Evolutionary conservation across 805 yeast species (phyloP), one percentile per base, ranked within the genome.

Genomic region (Candida vaughaniae): DNA sequence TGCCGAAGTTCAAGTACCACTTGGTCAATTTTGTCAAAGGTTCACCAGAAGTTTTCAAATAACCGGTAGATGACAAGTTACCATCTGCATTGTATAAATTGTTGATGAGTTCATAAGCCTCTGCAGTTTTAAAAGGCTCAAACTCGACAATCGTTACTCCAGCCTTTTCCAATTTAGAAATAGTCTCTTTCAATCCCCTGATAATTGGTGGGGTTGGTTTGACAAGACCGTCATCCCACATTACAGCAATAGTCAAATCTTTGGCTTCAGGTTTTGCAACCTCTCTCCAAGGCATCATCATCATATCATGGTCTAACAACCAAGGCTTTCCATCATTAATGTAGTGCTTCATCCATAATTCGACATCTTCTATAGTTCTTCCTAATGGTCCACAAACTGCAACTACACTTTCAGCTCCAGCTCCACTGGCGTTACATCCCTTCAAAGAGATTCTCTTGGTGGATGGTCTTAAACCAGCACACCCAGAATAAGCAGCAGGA

Each of bases 351-450:
- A 83, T 82, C 66, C 80, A 79, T 39, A 78, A 56, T 16, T 82
- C 88, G 44, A 83, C 57, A 58, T 83, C 91, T 6, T 80, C 84
- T 31, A 80, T 63, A 4, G 77, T 61, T 48, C 82, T 72, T 3
- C 85, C 72, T 60, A 84, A 55, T 25, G 91, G 91, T 16, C 90
- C 91, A 32, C 70, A 68, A 15, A 80, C 83, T 8, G 81, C 77
- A 11, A 71, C 72, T 39, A 83, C 76, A 18, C 82, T 65, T 56
- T 82, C 85, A 51, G 77, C 80, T 35, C 84, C 88, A 38, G 70
- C 68, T 49, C 77, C 75, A 31, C 73, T 63, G 31, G 81, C 60
- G 48, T 80, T 65, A 43, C 74, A 70, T 39, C 78, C 77, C 12
- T 35, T 32, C 6, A 55, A 45, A n/a, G 61, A 45, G 26, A 64